A percentile compares a stretch with the other conserved stretches of the same genome.
phyloP scores from a whole-genome alignment of 106 monocot species.

The Phalaenopsis aphrodite region DNA sequence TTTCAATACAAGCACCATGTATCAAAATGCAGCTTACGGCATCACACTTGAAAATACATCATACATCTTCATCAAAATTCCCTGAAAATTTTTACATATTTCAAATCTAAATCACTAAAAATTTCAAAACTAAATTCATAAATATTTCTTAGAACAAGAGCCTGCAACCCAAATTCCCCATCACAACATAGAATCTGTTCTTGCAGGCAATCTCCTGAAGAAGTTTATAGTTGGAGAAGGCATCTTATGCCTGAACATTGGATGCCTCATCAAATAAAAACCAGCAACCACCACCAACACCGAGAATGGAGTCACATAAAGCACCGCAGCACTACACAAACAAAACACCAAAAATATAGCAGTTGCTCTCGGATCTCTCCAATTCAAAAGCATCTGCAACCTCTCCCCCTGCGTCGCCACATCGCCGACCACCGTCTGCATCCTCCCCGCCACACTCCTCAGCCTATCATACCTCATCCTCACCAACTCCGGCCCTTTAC shows the following conservation, averaged over 20 bases:
- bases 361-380: slow-evolving; percentile 74
- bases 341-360: slow-evolving; percentile 48
- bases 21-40: no score
- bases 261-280: slow-evolving; percentile 78
- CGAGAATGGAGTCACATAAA: slow-evolving; percentile 46
- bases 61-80: no score
- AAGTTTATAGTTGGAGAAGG: slow-evolving; percentile 37
- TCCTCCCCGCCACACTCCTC: slow-evolving; percentile 44
- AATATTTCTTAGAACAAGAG: no score
- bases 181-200: slow-evolving; percentile 46
- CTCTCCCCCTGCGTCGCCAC: slow-evolving; percentile 72
- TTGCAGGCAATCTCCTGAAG: slow-evolving; percentile 65
- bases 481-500: slow-evolving; percentile 19
- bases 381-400: slow-evolving; percentile 49
- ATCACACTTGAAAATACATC: no score
- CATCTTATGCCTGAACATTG: slow-evolving; percentile 44
- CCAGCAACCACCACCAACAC: slow-evolving; percentile 28
- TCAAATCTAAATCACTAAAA: no score
- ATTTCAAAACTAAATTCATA: no score
- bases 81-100: no score
- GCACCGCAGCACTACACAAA: slow-evolving; percentile 24
- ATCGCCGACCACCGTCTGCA: slow-evolving; percentile 59
- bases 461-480: slow-evolving; percentile 64
- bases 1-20: no score
- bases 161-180: no score